Conservation (phyloP, 805 yeast genomes). For the Saturnispora serradocipensis region DNA sequence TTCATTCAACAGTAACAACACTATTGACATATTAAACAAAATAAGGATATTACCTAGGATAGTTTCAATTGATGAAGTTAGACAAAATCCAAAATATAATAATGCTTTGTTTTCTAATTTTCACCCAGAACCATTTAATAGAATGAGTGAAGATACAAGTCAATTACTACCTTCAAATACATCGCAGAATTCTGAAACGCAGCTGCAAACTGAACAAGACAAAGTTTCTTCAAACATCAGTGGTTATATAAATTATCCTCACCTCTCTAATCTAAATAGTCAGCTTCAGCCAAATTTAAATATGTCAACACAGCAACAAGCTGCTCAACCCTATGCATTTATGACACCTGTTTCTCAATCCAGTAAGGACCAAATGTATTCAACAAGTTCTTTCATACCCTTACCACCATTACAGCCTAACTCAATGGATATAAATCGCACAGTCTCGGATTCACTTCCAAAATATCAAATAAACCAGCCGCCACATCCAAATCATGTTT, state of each 20-base stretch:
- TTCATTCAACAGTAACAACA: neutral
- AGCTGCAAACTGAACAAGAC: neutral
- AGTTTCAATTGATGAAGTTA: neutral
- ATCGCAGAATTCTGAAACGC: neutral
- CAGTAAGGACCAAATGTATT: neutral
- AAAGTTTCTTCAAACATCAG: neutral
- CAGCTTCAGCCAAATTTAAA: neutral
- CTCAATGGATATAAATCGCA: neutral
- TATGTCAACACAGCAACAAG: neutral
- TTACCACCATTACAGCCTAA: neutral
- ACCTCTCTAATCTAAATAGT: neutral
- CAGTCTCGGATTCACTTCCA: neutral
- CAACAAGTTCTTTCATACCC: neutral
- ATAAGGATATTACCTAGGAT: slow-evolving; percentile 3
- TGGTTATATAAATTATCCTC: neutral
- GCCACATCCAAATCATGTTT: neutral
- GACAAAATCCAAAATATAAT: neutral
- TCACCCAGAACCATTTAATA: neutral
- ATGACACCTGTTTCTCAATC: neutral
- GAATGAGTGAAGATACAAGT: neutral
- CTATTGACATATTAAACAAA: slow-evolving; percentile 4
- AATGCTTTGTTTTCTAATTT: neutral
- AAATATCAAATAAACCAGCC: neutral
- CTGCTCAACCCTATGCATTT: neutral
- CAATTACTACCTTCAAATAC: neutral